Evolutionary conservation across 768 basidiomycete species (phyloP).

Genomic region (Russula emetica): DNA sequence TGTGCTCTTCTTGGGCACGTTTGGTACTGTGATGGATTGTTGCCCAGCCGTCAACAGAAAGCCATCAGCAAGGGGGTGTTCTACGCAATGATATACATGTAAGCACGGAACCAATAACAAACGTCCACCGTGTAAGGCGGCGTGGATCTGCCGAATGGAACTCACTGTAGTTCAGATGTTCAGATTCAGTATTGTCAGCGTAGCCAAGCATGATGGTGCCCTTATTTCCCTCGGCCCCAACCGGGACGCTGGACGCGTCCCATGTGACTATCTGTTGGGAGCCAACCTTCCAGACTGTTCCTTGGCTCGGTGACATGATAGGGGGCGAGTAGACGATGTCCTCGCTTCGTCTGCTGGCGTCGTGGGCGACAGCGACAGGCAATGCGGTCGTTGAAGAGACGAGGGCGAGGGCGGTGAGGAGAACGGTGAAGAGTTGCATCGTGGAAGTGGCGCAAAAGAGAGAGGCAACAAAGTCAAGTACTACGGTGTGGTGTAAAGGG

Average conservation of each 20-base stretch:
- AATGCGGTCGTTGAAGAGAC: constrained; percentile 12
- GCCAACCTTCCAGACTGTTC: neutral
- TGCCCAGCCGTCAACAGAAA: neutral
- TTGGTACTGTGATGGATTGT: neutral
- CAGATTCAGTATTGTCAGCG: neutral
- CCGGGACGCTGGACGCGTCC: constrained; percentile 1
- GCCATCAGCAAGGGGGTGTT: neutral
- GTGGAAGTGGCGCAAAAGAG: neutral
- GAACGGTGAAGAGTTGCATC: constrained; percentile 21
- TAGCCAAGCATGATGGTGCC: constrained; percentile 19
- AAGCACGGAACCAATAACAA: neutral
- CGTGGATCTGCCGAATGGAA: too few species aligned
- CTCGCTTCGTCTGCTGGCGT: neutral
- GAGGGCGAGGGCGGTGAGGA: constrained; percentile 13
- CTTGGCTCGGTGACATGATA: neutral
- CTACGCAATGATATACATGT: neutral
- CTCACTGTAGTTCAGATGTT: constrained; percentile 17
- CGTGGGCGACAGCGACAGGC: neutral
- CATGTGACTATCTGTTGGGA: constrained; percentile 11
- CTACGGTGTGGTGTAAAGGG: neutral
- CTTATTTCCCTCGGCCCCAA: neutral
- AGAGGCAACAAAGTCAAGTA: neutral
- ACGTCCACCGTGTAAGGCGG: neutral
- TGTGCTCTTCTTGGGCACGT: neutral
- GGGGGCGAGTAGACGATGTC: neutral